phyloP scores from a whole-genome alignment of 306 rosid species.

The Trifolium dubium region DNA sequence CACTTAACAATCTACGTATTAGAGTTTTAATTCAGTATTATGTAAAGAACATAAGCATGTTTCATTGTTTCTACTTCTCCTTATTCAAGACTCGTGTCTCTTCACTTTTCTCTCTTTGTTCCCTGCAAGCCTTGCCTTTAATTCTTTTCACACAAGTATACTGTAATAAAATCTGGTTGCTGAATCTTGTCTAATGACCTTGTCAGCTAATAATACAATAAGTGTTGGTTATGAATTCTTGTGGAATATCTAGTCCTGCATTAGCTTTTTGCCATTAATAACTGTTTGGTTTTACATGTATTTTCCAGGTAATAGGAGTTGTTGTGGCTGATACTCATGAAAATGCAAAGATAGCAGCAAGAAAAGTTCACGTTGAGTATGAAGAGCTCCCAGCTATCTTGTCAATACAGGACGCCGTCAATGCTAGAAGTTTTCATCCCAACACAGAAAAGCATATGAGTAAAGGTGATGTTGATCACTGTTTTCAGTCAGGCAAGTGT shows the following conservation, averaged over 20 bases:
- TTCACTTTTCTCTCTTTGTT: slow-evolving; percentile 6
- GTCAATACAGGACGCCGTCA: slow-evolving; percentile 82
- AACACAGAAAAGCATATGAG: slow-evolving; percentile 66
- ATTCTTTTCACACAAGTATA: slow-evolving; percentile 16
- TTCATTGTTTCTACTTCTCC: neutral
- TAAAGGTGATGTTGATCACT: slow-evolving; percentile 81
- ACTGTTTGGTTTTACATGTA: slow-evolving; percentile 24
- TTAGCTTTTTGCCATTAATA: slow-evolving; percentile 32
- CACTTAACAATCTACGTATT: neutral
- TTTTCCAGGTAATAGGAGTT: slow-evolving; percentile 80
- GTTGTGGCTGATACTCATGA: slow-evolving; percentile 97
- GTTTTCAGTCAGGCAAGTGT: slow-evolving; percentile 80
- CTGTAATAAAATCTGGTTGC: slow-evolving; percentile 1
- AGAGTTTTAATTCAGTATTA: slow-evolving; percentile 18
- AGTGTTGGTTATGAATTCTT: slow-evolving; percentile 18
- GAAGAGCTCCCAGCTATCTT: slow-evolving; percentile 87
- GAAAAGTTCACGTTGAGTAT: slow-evolving; percentile 69
- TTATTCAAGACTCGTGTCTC: slow-evolving; percentile 16
- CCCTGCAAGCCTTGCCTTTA: slow-evolving; percentile 2
- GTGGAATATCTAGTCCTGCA: slow-evolving; percentile 35
- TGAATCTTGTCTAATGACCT: slow-evolving; percentile 17
- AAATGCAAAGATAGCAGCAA: slow-evolving; percentile 84
- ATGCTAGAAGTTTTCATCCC: slow-evolving; percentile 81
- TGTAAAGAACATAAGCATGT: neutral
- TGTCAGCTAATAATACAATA: slow-evolving; percentile 28